Evolutionary conservation across 1,139 yeast genomes (phyloP), one percentile per base, ranked within the genome.

Genomic region (Geotrichum bryndzae): DNA sequence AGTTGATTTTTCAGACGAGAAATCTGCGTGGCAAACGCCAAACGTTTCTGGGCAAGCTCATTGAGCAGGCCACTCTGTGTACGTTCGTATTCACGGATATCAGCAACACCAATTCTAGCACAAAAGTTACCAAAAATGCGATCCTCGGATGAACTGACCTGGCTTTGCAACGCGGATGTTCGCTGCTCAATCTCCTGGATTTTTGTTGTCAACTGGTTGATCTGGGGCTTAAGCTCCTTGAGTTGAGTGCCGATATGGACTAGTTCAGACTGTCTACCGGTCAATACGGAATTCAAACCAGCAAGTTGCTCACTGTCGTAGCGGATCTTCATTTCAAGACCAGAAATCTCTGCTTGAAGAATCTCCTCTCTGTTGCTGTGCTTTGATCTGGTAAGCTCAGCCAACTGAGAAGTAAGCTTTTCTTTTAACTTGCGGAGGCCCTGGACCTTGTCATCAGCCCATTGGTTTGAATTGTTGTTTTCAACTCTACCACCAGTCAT

Each of bases 401-500:
- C 78, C 52, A 90, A 74, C 64, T 86, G 80, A n/a, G 73, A 70
- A 22, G 81, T 72, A 41, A 90, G 74, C 22, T 84, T 84, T 55
- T 88, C 94, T 68, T 88, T 89, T 61, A 81, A 70, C 51, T 80
- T 80, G 61, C 77, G 80, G 66, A 91, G 77, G 35, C 80, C 77
- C 60, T 82, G 82, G 68, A 85, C 83, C 67, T 88, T 91, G 60
- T 83, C 82, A 69, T 87, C 90, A 70, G 87, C 91, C 96, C 96
- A 90, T 67, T 83, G 81, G 63, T 76, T 64, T 8, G 68, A 61
- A 75, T 63, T 73, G 68, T 66, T 70, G 66, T 74, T 80, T 23
- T 72, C 72, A n/a, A 71, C 66, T 8, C 70, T 68, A 66, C 98
- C 98, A 74, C 97, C 98, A 15, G 98, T 88, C 96, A 94, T 90